Evolutionary conservation across 352 stramenopile species (phyloP).

Genomic region (Globisporangium orthogonon): DNA sequence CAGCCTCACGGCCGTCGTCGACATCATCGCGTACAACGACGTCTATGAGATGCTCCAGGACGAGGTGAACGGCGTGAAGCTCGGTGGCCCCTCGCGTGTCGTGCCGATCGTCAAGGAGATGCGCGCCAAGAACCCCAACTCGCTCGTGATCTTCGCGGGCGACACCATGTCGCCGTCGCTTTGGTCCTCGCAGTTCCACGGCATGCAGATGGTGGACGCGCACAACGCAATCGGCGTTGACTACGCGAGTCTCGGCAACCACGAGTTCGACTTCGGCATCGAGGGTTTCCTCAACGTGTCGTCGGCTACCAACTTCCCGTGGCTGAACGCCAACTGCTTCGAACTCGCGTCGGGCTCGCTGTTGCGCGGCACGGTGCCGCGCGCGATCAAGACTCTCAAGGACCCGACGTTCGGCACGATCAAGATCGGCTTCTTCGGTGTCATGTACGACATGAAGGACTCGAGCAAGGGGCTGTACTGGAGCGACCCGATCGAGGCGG

Average conservation of each 20-base stretch:
- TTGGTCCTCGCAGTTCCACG: conserved; percentile 75
- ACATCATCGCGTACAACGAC: conserved; percentile 75
- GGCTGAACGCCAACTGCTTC: conserved; percentile 74
- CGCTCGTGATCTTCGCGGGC: conserved; percentile 67
- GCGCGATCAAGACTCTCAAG: conserved; percentile 44
- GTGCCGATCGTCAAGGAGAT: conserved; percentile 59
- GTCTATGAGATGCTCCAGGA: conserved; percentile 79
- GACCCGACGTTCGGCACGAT: conserved; percentile 34
- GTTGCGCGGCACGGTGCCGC: conserved; percentile 41
- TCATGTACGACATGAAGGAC: conserved; percentile 79
- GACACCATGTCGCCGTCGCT: conserved; percentile 82
- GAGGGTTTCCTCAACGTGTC: conserved; percentile 73
- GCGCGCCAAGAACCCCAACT: conserved; percentile 49
- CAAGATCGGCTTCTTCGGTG: conserved; percentile 57
- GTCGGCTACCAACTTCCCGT: conserved; percentile 45
- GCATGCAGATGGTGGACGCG: conserved; percentile 72
- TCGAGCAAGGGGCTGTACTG: conserved; percentile 57
- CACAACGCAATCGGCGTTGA: conserved; percentile 73
- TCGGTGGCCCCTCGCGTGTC: conserved; percentile 69
- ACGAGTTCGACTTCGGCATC: conserved; percentile 78
- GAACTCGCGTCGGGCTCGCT: conserved; percentile 35
- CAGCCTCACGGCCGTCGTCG: conserved; percentile 38
- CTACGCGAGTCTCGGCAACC: conserved; percentile 70
- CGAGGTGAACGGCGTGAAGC: conserved; percentile 48
- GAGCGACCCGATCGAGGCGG: conserved; percentile 53